phyloP scores from a whole-genome alignment of 176 grass and related monocot genomes.

The Avena insularis region DNA sequence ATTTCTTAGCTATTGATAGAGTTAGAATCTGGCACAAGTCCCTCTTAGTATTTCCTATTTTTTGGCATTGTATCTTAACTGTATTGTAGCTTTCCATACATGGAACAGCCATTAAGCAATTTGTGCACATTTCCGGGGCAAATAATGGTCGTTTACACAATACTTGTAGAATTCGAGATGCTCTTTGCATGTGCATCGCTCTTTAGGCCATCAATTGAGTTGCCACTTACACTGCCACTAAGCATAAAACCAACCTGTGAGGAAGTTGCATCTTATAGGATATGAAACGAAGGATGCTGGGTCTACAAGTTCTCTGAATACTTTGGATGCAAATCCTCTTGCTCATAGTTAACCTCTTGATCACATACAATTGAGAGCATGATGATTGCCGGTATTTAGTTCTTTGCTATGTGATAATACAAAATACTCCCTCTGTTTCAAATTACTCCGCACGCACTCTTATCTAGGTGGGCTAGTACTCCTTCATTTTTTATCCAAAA shows the following conservation, averaged over 20 bases:
- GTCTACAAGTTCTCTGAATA: background rate
- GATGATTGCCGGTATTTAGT: constrained; percentile 12
- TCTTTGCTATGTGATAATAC: background rate
- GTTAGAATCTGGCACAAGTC: background rate
- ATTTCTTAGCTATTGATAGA: background rate
- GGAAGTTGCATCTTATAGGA: background rate
- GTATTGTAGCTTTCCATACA: background rate
- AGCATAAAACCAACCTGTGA: background rate
- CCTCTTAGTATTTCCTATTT: background rate
- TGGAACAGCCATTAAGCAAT: constrained; percentile 21
- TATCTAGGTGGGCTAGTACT: too few relatives aligned
- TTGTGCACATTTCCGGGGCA: background rate
- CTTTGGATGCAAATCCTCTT: background rate
- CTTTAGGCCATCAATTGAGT: background rate
- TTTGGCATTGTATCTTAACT: background rate
- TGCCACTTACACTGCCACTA: background rate
- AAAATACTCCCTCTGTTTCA: background rate
- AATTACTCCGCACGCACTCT: too few relatives aligned
- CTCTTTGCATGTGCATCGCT: background rate
- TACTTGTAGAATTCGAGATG: background rate
- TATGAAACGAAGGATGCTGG: background rate
- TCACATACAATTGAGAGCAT: background rate
- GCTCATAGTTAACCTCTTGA: background rate
- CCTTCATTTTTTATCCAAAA: too few relatives aligned
- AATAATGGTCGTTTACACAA: background rate